Evolutionary conservation across 202 grass and related monocot species (phyloP), one percentile per base, ranked within the genome.

Genomic region (Schoenoplectus tabernaemontani): DNA sequence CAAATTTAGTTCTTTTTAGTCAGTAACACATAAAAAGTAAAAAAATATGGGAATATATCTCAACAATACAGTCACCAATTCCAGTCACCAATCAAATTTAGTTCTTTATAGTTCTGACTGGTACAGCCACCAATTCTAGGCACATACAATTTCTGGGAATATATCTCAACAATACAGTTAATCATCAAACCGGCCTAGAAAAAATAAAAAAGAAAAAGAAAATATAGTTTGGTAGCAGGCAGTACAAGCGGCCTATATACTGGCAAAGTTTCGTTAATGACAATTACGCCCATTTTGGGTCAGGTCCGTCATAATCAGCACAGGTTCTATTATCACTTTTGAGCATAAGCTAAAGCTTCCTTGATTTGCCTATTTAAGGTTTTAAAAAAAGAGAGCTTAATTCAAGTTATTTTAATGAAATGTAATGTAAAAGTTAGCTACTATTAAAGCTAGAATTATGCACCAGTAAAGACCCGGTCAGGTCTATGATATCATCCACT

Each of bases 241-340:
- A n/a, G n/a, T n/a, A n/a, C n/a, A n/a, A n/a, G n/a, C n/a, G n/a
- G n/a, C 78, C 61, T 54, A 13, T 57, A 64, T 77, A 67, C 22
- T 68, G 58, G 82, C 17, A 86, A 60, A n/a, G 41, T 26, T 71
- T 60, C 84, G 69, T 82, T 8, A 85, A 53, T 69, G 38, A 1
- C 62, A 90, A 90, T 93, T 93, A 97, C 93, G 93, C 93, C 85
- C 85, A 97, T 89, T 97, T 97, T 62, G 93, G 93, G 74, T 97
- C 88, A 81, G 79, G 84, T 85, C 90, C 93, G n/a, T 83, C 82
- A 83, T 90, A 97, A 88, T 97, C 93, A 83, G 93, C 93, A 89
- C 93, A 97, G 83, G 80, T 86, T 61, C 88, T 67, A 77, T 97
- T 97, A 77, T 97, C 93, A 15, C 90, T 91, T 84, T 91, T 93